phyloP scores from a whole-genome alignment of 371 early-diverging fungal species.

The Syncephalastrum sp. region DNA sequence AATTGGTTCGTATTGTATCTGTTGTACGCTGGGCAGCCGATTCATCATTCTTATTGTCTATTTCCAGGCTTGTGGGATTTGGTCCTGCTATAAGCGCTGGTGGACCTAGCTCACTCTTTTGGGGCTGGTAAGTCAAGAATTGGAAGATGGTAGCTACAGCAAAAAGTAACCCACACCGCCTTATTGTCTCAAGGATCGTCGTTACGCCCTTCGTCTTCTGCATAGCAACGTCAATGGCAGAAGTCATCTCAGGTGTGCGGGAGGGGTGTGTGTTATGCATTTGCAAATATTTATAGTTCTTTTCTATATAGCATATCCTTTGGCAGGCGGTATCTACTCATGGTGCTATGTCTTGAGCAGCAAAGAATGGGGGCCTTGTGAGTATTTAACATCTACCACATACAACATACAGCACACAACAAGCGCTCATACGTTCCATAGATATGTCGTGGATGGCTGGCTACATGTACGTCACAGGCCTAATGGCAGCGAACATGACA shows the following conservation, averaged over 20 bases:
- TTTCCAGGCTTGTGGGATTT: slow-evolving; percentile 17
- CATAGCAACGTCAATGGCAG: slow-evolving; percentile 31
- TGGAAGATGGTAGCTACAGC: neutral
- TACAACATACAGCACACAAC: neutral
- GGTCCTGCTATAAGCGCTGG: slow-evolving; percentile 19
- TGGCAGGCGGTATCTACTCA: slow-evolving; percentile 29
- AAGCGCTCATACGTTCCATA: slow-evolving; percentile 1
- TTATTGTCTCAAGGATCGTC: slow-evolving; percentile 12
- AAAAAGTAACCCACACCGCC: neutral
- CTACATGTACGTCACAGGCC: slow-evolving; percentile 23
- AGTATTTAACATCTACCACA: slow-evolving; percentile 7
- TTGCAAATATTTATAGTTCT: too few relatives aligned
- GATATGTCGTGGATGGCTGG: slow-evolving; percentile 38
- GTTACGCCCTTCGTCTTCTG: slow-evolving; percentile 32
- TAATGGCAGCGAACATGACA: slow-evolving; percentile 25
- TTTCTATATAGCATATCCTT: slow-evolving; percentile 13
- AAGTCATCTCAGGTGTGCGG: slow-evolving; percentile 18
- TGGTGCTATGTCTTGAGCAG: slow-evolving; percentile 28
- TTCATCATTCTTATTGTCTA: slow-evolving; percentile 7
- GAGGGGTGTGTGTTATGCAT: too few relatives aligned
- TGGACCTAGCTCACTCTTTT: slow-evolving; percentile 18
- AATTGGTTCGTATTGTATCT: slow-evolving; percentile 18
- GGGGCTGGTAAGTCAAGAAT: slow-evolving; percentile 16
- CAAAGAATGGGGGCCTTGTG: slow-evolving; percentile 36
- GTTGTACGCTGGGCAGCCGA: neutral